A percentile compares a stretch with the other conserved stretches of the same genome.
Evolutionary conservation across 2,329 filamentous ascomycete genomes (phyloP).

Genomic region (Claviceps monticola): DNA sequence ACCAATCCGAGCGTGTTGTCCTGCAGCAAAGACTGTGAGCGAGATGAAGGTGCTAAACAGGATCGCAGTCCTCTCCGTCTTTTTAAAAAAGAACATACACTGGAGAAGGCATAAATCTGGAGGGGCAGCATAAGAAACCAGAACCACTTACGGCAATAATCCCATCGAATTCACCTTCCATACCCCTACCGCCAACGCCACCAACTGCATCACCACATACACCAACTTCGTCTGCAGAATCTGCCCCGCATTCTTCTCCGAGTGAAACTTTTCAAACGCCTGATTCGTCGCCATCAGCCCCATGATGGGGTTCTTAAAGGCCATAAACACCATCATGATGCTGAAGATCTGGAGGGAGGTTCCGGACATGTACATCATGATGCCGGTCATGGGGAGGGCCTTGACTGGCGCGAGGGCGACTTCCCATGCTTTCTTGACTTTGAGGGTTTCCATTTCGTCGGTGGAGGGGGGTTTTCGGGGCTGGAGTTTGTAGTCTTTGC

Average conservation of each 20-base stretch:
- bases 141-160: slow-evolving; percentile 60
- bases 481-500: slow-evolving; percentile 34
- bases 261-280: slow-evolving; percentile 86
- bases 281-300: slow-evolving; percentile 71
- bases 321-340: slow-evolving; percentile 99
- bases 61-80: background rate
- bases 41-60: background rate
- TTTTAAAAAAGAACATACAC: background rate
- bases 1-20: slow-evolving; percentile 92
- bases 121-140: background rate
- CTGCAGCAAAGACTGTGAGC: slow-evolving; percentile 26
- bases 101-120: background rate
- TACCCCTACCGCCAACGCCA: slow-evolving; percentile 71
- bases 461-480: slow-evolving; percentile 54
- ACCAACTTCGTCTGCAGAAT: slow-evolving; percentile 74
- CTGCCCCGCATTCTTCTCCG: slow-evolving; percentile 57
- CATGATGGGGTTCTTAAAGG: slow-evolving; percentile 90
- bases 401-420: slow-evolving; percentile 88
- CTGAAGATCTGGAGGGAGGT: slow-evolving; percentile 97
- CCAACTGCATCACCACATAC: slow-evolving; percentile 75
- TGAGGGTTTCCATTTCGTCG: slow-evolving; percentile 86
- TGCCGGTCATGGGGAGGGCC: slow-evolving; percentile 90
- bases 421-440: slow-evolving; percentile 98
- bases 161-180: slow-evolving; percentile 99
- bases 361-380: slow-evolving; percentile 99